Evolutionary conservation across 805 yeast species (phyloP).

Genomic region (Millerago galiae): DNA sequence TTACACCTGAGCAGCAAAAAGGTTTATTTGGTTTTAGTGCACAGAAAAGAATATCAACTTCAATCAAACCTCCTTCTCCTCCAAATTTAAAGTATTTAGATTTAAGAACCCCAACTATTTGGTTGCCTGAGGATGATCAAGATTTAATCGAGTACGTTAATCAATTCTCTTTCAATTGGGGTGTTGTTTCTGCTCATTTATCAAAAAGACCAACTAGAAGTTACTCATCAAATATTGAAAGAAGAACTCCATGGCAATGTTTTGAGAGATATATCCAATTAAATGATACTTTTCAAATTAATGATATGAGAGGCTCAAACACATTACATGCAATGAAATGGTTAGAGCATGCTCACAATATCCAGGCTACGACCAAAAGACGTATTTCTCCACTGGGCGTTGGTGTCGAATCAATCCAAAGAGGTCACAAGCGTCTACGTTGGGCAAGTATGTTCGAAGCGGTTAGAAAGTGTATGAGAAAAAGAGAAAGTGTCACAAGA

Average conservation of each 20-base stretch:
- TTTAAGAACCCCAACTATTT: constrained; percentile 83
- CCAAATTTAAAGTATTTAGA: constrained; percentile 79
- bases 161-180: constrained; percentile 91
- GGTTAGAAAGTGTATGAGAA: constrained; percentile 81
- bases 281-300: constrained; percentile 78
- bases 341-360: constrained; percentile 86
- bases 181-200: constrained; percentile 76
- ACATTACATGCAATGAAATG: constrained; percentile 83
- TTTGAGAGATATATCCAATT: constrained; percentile 93
- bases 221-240: constrained; percentile 81
- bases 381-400: constrained; percentile 90
- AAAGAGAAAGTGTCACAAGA: constrained; percentile 71
- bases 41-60: constrained; percentile 50
- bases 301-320: constrained; percentile 82
- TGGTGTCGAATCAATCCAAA: constrained; percentile 84
- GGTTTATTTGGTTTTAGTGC: constrained; percentile 42
- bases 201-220: constrained; percentile 58
- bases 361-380: constrained; percentile 82
- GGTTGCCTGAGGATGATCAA: constrained; percentile 94
- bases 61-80: constrained; percentile 81
- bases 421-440: constrained; percentile 85
- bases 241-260: constrained; percentile 98
- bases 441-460: constrained; percentile 99
- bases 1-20: constrained; percentile 39
- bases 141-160: constrained; percentile 73